phyloP scores from a whole-genome alignment of 2,329 filamentous ascomycete genomes.

The Ceratocystis cubensis region DNA sequence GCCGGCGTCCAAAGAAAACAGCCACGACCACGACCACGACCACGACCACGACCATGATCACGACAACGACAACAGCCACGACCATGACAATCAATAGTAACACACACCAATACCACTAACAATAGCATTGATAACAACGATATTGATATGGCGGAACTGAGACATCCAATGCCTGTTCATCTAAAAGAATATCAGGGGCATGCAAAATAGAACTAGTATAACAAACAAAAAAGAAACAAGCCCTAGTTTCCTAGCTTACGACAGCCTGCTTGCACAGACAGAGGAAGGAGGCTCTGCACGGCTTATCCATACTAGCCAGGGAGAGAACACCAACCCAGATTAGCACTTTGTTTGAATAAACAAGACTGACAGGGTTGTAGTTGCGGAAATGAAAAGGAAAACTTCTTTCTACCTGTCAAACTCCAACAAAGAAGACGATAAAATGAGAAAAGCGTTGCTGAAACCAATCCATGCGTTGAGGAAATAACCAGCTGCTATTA shows the following conservation, averaged over 20 bases:
- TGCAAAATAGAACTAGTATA: not conserved
- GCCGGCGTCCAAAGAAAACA: not conserved
- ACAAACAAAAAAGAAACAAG: not conserved
- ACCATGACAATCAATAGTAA: no score
- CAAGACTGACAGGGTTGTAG: not conserved
- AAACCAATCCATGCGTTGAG: no score
- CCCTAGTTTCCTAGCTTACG: not conserved
- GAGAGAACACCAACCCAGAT: not conserved
- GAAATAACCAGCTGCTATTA: no score
- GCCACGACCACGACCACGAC: constrained; percentile 8
- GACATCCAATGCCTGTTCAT: not conserved
- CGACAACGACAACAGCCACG: not conserved
- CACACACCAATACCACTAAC: not conserved
- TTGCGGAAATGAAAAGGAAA: not conserved
- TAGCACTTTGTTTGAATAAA: not conserved
- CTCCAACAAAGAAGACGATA: no score
- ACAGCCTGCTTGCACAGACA: not conserved
- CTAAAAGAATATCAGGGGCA: not conserved
- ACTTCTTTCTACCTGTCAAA: not conserved
- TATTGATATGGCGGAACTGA: constrained; percentile 16
- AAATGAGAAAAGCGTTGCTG: no score
- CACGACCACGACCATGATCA: constrained; percentile 10
- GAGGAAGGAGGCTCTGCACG: constrained; percentile 10
- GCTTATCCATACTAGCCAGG: not conserved
- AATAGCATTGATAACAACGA: constrained; percentile 2